Evolutionary conservation across 78 protist species (phyloP), one percentile per base, ranked within the genome.

Genomic region (Cavenderia fasciculata): DNA sequence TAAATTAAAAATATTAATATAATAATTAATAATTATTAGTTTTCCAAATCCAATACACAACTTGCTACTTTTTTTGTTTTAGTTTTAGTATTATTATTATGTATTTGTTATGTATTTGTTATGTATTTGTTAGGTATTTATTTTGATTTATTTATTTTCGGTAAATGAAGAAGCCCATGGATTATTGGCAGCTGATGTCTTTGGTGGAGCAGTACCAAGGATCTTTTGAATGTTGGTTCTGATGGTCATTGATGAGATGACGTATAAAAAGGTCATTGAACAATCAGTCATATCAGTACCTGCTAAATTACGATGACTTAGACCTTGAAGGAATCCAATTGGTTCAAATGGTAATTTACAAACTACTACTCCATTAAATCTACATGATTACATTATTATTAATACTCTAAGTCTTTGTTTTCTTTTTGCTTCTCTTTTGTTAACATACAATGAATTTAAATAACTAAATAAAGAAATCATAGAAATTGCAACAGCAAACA

Each of bases 331-430:
- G 76, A 90, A 94, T 43, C 82, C 79, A 85, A 94, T 65, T 36
- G 96, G 96, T 65, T 40, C 85, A 74, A 94, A 94, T 38, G 96
- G 96, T 79, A 94, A 79, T 47, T 88, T 87, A 59, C 93, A 86
- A n/a, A 92, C 94, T 19, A 89, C 59, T 43, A 34, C 31, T 19
- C 94, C 96, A 54, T 89, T 92, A 59, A 74, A 93, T 7, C 95
- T 92, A 59, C n/a, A n/a, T 38, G 10, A 63, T 40, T 0, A 18
- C 25, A 69, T 23, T 52, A 73, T 25, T 33, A 25, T 36, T 41
- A 70, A 6, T 51, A 33, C 0, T n/a, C 12, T 5, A 27, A 51
- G 49, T 46, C 23, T 5, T 14, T 21, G 2, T 12, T 23, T 56
- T 36, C 23, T 51, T 10, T 16, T 23, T 12, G 4, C 33, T 49